phyloP scores from a whole-genome alignment of 2,329 filamentous ascomycete species.

The Monilinia fructicola region DNA sequence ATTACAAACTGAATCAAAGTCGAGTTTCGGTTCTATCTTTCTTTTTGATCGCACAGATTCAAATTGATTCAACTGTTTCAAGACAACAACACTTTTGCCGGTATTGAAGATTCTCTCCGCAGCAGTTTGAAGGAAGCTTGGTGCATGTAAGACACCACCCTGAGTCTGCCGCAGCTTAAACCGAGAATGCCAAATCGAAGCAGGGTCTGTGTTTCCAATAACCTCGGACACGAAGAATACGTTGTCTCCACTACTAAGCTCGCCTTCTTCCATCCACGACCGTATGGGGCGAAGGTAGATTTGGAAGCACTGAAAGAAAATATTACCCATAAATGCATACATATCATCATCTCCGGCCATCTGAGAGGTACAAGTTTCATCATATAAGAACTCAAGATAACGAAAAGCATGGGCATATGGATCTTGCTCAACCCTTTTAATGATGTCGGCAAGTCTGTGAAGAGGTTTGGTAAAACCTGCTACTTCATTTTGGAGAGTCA shows the following conservation, averaged over 20 bases:
- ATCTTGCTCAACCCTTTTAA: slow-evolving; percentile 54
- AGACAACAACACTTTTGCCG: slow-evolving; percentile 82
- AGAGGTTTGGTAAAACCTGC: slow-evolving; percentile 55
- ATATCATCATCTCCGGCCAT: slow-evolving; percentile 61
- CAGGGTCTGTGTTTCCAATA: slow-evolving; percentile 55
- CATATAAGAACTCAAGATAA: slow-evolving; percentile 77
- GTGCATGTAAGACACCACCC: slow-evolving; percentile 64
- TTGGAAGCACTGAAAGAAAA: slow-evolving; percentile 80
- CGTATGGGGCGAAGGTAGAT: slow-evolving; percentile 79
- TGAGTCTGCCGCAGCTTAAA: slow-evolving; percentile 65
- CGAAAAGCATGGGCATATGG: slow-evolving; percentile 53
- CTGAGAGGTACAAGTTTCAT: slow-evolving; percentile 67
- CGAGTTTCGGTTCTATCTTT: slow-evolving; percentile 49
- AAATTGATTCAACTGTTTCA: slow-evolving; percentile 67
- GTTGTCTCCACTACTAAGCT: slow-evolving; percentile 62
- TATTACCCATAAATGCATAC: slow-evolving; percentile 62
- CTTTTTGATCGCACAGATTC: slow-evolving; percentile 41
- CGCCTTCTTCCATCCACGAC: slow-evolving; percentile 81
- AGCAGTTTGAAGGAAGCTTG: slow-evolving; percentile 70
- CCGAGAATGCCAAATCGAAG: slow-evolving; percentile 73
- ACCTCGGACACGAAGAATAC: slow-evolving; percentile 73
- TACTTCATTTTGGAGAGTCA: slow-evolving; percentile 60
- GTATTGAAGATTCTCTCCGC: slow-evolving; percentile 76
- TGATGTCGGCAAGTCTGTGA: slow-evolving; percentile 58
- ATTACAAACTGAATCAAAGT: slow-evolving; percentile 57